These are phyloP conservation scores for Starmera pachycereana DNA, from an alignment of 805 yeast genomes.

Conservation along the genomic window DNA sequence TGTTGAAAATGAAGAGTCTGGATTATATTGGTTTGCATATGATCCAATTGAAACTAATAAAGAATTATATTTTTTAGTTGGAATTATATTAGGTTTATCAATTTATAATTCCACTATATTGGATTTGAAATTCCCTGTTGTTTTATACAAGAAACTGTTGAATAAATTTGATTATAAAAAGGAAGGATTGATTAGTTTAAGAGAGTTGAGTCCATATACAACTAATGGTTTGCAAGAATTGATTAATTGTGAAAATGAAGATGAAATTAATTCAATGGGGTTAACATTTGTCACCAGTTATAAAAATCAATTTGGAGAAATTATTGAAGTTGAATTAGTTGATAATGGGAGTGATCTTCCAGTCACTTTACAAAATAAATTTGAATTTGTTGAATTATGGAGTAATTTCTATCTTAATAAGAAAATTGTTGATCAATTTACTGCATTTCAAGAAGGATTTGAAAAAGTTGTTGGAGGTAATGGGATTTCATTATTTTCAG, in stretches of 20 bases:
- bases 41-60: conserved; percentile 28
- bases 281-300: conserved; percentile 54
- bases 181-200: conserved; percentile 57
- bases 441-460: conserved; percentile 62
- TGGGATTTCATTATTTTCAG: conserved; percentile 68
- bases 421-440: conserved; percentile 41
- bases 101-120: conserved; percentile 83
- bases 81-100: conserved; percentile 83
- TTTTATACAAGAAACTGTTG: conserved; percentile 66
- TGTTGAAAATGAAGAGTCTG: conserved; percentile 54
- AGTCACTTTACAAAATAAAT: conserved; percentile 53
- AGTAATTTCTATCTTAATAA: conserved; percentile 49
- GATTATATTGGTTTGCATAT: conserved; percentile 65
- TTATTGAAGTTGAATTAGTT: conserved; percentile 39
- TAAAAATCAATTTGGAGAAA: conserved; percentile 35
- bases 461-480: conserved; percentile 68
- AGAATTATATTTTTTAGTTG: conserved; percentile 66
- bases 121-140: conserved; percentile 68
- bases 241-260: conserved; percentile 25
- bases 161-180: conserved; percentile 56
- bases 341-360: conserved; percentile 41
- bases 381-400: conserved; percentile 53
- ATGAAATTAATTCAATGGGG: conserved; percentile 38
- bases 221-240: conserved; percentile 40
- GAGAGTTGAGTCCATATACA: conserved; percentile 58